Evolutionary conservation across 1,284 basidiomycete species (phyloP).

Genomic region (Ceratobasidium sp.): DNA sequence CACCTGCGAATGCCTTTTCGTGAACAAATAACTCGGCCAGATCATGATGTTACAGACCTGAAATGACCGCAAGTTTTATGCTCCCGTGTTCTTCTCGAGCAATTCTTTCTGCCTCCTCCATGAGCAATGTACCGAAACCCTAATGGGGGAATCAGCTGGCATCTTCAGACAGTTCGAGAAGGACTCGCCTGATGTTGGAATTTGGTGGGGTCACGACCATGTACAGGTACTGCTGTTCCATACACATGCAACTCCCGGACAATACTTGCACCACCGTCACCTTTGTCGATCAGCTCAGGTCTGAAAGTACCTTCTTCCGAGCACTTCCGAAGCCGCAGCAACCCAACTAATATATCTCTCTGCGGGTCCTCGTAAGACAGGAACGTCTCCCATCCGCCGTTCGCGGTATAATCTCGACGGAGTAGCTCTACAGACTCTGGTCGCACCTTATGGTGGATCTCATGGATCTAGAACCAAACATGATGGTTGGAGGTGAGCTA

Average conservation of each 20-base stretch:
- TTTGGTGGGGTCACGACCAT: constrained; percentile 96
- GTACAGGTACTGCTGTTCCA: constrained; percentile 96
- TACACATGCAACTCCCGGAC: constrained; percentile 99
- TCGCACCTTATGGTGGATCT: constrained; percentile 97
- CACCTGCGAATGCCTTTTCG: constrained; percentile 59
- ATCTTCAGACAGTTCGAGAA: not conserved
- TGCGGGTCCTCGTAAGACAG: constrained; percentile 98
- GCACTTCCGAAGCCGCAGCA: constrained; percentile 93
- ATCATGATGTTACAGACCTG: constrained; percentile 60
- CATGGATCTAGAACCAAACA: constrained; percentile 74
- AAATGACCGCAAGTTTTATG: constrained; percentile 93
- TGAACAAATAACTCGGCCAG: not conserved
- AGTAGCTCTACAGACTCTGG: constrained; percentile 98
- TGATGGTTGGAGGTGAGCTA: not conserved
- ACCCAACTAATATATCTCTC: constrained; percentile 93
- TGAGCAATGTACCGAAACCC: constrained; percentile 96
- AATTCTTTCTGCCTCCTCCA: constrained; percentile 99
- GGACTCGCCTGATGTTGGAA: constrained; percentile 88
- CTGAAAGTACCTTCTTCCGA: constrained; percentile 96
- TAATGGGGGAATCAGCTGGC: constrained; percentile 48
- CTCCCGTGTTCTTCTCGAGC: constrained; percentile 98
- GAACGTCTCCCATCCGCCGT: constrained; percentile 99
- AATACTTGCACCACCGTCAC: constrained; percentile 87
- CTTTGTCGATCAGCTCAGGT: constrained; percentile 84
- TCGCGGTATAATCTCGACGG: constrained; percentile 94